Conservation (phyloP, 2,329 filamentous ascomycete species). For the Aureobasidium vineae region DNA sequence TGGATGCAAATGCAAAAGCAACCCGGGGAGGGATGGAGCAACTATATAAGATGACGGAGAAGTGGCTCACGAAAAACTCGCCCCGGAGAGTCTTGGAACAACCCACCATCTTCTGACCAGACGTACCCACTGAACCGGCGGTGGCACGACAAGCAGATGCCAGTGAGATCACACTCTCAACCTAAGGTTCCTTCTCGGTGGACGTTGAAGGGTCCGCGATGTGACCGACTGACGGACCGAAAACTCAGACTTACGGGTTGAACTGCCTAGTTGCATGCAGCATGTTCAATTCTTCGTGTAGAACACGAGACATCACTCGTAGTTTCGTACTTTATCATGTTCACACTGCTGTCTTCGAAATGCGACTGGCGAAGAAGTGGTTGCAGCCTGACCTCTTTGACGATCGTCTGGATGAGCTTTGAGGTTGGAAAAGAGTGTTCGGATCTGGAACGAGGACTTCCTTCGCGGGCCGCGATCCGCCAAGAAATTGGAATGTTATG, state of each 20-base stretch:
- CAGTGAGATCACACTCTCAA: conserved; percentile 27
- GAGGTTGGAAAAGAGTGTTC: neutral
- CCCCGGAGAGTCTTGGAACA: conserved; percentile 17
- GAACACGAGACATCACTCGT: neutral
- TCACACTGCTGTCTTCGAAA: neutral
- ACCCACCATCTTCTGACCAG: conserved; percentile 18
- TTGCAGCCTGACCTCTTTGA: neutral
- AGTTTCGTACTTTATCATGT: neutral
- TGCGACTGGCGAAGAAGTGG: neutral
- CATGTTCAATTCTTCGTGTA: neutral
- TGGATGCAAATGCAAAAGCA: conserved; percentile 18
- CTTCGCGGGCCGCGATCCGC: conserved; percentile 11
- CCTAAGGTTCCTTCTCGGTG: conserved; percentile 25
- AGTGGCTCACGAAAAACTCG: conserved; percentile 19
- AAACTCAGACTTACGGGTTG: conserved; percentile 19
- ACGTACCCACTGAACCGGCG: conserved; percentile 14
- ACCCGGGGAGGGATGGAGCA: conserved; percentile 13
- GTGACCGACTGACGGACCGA: conserved; percentile 27
- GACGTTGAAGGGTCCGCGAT: conserved; percentile 25
- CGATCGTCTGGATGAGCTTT: neutral
- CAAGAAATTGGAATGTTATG: conserved; percentile 5
- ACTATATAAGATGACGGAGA: conserved; percentile 22
- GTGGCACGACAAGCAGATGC: conserved; percentile 18
- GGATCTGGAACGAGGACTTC: conserved; percentile 9
- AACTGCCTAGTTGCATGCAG: neutral